Evolutionary conservation across 31 red algal genomes (phyloP).

Genomic region (Endocladia muricata): DNA sequence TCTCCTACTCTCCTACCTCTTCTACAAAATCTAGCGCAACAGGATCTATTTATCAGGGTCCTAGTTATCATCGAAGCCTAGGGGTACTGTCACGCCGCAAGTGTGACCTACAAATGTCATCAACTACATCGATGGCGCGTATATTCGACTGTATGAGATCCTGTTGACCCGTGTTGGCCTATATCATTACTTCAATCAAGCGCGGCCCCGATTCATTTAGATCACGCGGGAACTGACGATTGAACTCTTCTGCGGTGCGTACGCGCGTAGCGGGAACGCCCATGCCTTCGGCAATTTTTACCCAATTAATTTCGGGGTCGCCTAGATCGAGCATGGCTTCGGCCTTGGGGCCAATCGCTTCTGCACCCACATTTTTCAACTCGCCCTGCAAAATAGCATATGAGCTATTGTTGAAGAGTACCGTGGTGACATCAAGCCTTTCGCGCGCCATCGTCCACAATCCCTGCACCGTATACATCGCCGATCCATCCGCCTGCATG

Average conservation of each 20-base stretch:
- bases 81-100: no score
- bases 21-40: no score
- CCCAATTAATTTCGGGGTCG: neutral
- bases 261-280: neutral
- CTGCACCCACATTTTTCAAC: neutral
- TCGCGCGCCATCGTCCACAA: neutral
- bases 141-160: no score
- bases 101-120: no score
- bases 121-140: no score
- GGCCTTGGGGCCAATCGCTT: neutral
- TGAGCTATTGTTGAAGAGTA: neutral
- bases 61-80: no score
- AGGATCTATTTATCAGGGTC: no score
- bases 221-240: neutral
- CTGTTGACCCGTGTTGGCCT: no score
- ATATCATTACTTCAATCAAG: conserved; percentile 11
- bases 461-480: neutral
- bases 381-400: neutral
- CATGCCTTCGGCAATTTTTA: conserved; percentile 7
- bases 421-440: neutral
- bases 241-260: neutral
- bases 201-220: neutral
- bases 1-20: no score
- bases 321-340: neutral
- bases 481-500: neutral